Percentiles rank a stretch among this genome's conserved stretches.
Conservation (phyloP, 176 grass and related monocot species). For the Phoenix roebelenii region DNA sequence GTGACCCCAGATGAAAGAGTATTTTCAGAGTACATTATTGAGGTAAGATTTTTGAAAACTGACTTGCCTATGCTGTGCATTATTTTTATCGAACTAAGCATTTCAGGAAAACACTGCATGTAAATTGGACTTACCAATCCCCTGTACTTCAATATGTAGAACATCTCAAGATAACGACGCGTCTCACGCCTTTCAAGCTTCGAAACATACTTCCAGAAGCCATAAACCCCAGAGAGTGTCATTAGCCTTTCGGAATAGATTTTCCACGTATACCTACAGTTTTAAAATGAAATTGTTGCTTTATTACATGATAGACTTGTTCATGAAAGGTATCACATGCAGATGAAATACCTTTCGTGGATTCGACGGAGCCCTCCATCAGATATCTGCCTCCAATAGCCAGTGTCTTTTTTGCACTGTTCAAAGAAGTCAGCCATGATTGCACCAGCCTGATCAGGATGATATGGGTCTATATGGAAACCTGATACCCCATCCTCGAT, state of each 20-base stretch:
- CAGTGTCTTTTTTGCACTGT: slow-evolving; percentile 45
- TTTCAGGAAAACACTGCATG: too few species aligned
- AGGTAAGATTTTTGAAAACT: too few species aligned
- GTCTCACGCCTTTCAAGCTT: slow-evolving; percentile 92
- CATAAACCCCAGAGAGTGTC: slow-evolving; percentile 86
- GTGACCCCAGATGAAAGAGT: too few species aligned
- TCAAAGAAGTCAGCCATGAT: slow-evolving; percentile 76
- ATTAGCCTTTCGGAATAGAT: slow-evolving; percentile 94
- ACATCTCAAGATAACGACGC: slow-evolving; percentile 85
- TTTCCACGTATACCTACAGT: slow-evolving; percentile 83
- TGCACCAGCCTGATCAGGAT: slow-evolving; percentile 56
- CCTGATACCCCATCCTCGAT: slow-evolving; percentile 79
- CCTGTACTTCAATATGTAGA: slow-evolving; percentile 80
- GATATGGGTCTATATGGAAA: slow-evolving; percentile 91
- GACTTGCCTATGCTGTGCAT: too few species aligned
- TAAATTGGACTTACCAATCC: slow-evolving; percentile 46
- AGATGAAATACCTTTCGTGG: slow-evolving; percentile 47
- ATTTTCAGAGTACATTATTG: too few species aligned
- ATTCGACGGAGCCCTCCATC: slow-evolving; percentile 52
- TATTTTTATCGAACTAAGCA: too few species aligned
- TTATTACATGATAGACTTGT: too few species aligned
- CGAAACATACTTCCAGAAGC: slow-evolving; percentile 91
- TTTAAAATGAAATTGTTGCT: too few species aligned
- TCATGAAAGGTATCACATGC: too few species aligned
- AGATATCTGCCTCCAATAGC: slow-evolving; percentile 52